These are phyloP conservation scores for Cenchrus americanus DNA, from an alignment of 176 grass and related monocot species.

Conservation along the genomic window DNA sequence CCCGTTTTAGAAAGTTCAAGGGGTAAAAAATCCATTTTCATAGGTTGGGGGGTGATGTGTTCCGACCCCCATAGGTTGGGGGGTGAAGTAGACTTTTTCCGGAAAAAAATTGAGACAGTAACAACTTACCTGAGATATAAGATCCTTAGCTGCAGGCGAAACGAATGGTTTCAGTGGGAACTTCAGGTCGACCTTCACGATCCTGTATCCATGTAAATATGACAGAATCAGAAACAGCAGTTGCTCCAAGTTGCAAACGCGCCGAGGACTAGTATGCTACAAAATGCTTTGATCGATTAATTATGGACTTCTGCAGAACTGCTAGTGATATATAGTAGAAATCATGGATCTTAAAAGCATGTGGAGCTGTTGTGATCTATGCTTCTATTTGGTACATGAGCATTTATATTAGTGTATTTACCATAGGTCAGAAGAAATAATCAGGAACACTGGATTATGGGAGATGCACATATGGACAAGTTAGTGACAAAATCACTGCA, in stretches of 20 bases:
- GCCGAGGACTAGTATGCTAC: too few relatives aligned
- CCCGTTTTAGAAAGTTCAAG: too few relatives aligned
- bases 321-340: not conserved
- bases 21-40: too few relatives aligned
- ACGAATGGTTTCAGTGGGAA: slow-evolving; percentile 82
- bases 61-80: too few relatives aligned
- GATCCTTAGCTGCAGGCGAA: slow-evolving; percentile 74
- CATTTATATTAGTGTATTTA: not conserved
- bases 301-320: too few relatives aligned
- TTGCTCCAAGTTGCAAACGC: not conserved
- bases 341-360: slow-evolving; percentile 16
- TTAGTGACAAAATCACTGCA: not conserved
- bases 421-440: slow-evolving; percentile 3
- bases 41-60: too few relatives aligned
- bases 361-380: not conserved
- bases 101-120: not conserved
- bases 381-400: not conserved
- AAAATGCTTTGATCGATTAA: too few relatives aligned
- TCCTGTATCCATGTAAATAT: slow-evolving; percentile 54
- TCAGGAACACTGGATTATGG: not conserved
- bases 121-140: slow-evolving; percentile 75
- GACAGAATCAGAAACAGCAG: slow-evolving; percentile 36
- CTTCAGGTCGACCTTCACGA: slow-evolving; percentile 85
- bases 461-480: not conserved
- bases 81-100: too few relatives aligned